phyloP scores from a whole-genome alignment of 1,284 basidiomycete species.

The Ceratobasidium sp. region DNA sequence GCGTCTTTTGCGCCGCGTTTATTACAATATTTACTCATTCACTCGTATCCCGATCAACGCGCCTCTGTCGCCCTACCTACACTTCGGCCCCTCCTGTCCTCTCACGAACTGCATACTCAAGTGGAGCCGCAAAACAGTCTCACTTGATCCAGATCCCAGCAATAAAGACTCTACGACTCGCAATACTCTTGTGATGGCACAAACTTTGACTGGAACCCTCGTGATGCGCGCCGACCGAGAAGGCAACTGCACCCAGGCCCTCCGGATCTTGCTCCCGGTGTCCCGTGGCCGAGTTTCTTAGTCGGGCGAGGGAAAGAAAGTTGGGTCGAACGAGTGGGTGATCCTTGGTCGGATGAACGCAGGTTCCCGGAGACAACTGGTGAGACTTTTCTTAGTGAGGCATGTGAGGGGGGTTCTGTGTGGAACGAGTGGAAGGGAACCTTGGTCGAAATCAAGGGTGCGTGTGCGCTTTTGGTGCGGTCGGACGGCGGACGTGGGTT shows the following conservation, averaged over 20 bases:
- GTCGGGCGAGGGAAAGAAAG: conserved; percentile 4
- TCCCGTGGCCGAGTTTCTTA: not conserved
- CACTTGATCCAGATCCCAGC: not conserved
- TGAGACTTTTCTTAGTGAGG: not conserved
- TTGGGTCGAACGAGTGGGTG: conserved; percentile 9
- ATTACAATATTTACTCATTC: not conserved
- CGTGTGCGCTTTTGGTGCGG: not conserved
- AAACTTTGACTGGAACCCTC: no score
- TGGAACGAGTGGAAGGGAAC: not conserved
- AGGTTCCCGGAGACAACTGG: not conserved
- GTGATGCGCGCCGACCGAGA: not conserved
- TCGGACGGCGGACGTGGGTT: conserved; percentile 1
- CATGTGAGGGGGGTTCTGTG: conserved; percentile 1
- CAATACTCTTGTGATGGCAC: no score
- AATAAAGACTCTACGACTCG: conserved; percentile 5
- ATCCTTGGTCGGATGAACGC: not conserved
- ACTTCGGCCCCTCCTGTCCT: not conserved
- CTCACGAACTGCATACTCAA: not conserved
- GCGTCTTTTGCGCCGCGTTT: conserved; percentile 1
- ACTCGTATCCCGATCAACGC: not conserved
- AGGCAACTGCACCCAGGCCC: conserved; percentile 12
- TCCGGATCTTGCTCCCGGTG: conserved; percentile 7
- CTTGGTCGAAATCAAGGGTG: conserved; percentile 5
- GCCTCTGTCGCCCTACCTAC: conserved; percentile 7
- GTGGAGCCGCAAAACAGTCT: not conserved